Evolutionary conservation across 2,329 filamentous ascomycete species (phyloP), one percentile per base, ranked within the genome.

Genomic region (Colletotrichum gloeosporioides): DNA sequence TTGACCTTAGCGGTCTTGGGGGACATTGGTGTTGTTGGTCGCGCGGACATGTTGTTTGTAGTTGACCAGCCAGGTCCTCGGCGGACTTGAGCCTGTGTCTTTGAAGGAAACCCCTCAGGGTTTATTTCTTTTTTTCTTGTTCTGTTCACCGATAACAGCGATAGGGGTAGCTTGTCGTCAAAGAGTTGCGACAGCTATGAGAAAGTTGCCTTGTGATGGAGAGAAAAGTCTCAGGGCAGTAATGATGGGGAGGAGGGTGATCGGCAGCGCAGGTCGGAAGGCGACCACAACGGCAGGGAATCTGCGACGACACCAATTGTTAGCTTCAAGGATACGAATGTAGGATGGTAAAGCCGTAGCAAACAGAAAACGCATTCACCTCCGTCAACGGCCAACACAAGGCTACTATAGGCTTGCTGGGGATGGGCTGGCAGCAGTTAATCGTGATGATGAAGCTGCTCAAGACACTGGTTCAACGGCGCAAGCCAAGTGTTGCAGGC

Each of bases 1-100:
- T 93, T 93, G 83, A 93, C 86, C 84, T 90, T 91, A 79, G 88
- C 87, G 82, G 89, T 89, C 82, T 91, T 91, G 34, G 89, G 88
- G 36, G 89, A 90, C 36, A 88, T 87, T 57, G 89, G 88, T 25
- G 88, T 90, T n/a, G 85, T 83, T 53, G 88, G 88, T 75, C 87
- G 84, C 39, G 84, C 82, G 69, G 89, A 83, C 89, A 90, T 90
- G 10, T 53, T 69, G 59, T 53, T 18, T 34, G 22, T 63, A 27
- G 25, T 49, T 16, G 31, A 34, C 31, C 22, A 53, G 4, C 16
- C 6, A 36, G 65, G 31, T 68, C 49, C 22, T 62, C 59, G 16
- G 10, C 29, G 13, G 59, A 34, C 12, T 32, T 22, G 13, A 34
- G 44, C 44, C 44, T 22, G 32, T 31, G 53, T 59, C 16, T 59